Evolutionary conservation across 768 basidiomycete genomes (phyloP).

Genomic region (Panellus pusillus): DNA sequence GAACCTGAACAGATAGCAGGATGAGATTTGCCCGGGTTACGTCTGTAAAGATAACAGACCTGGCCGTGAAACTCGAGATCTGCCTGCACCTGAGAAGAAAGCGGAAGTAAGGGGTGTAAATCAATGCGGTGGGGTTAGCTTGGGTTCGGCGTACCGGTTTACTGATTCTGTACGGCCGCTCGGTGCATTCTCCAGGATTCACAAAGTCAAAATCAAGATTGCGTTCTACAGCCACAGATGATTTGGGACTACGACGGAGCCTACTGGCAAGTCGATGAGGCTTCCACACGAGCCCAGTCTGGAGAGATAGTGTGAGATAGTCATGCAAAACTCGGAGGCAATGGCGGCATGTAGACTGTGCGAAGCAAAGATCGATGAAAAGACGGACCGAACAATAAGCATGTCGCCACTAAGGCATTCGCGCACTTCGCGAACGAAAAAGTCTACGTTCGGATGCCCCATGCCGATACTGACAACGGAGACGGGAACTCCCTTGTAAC

Average conservation of each 20-base stretch:
- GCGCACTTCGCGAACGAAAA: constrained; percentile 78
- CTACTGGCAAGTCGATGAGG: constrained; percentile 68
- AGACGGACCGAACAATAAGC: constrained; percentile 47
- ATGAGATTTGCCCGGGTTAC: background rate
- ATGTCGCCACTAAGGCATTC: constrained; percentile 70
- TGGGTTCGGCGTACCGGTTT: constrained; percentile 49
- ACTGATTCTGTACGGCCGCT: constrained; percentile 64
- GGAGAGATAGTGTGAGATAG: constrained; percentile 12
- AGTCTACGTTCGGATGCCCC: constrained; percentile 82
- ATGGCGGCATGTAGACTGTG: background rate
- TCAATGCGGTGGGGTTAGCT: background rate
- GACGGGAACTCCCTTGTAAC: constrained; percentile 60
- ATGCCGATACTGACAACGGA: constrained; percentile 82
- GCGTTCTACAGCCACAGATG: constrained; percentile 66
- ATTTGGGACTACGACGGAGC: constrained; percentile 72
- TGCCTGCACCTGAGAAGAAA: constrained; percentile 51
- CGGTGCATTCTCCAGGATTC: constrained; percentile 39
- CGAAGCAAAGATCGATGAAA: constrained; percentile 2
- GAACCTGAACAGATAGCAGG: constrained; percentile 38
- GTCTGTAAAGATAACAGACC: constrained; percentile 31
- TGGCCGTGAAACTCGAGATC: constrained; percentile 52
- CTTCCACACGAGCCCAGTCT: constrained; percentile 85
- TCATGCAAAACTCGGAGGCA: constrained; percentile 2
- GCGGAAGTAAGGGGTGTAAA: constrained; percentile 5
- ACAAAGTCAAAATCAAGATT: constrained; percentile 79